Base-by-base conservation (phyloP, 139 green algal species). In the Pleodorina starrii region DNA sequence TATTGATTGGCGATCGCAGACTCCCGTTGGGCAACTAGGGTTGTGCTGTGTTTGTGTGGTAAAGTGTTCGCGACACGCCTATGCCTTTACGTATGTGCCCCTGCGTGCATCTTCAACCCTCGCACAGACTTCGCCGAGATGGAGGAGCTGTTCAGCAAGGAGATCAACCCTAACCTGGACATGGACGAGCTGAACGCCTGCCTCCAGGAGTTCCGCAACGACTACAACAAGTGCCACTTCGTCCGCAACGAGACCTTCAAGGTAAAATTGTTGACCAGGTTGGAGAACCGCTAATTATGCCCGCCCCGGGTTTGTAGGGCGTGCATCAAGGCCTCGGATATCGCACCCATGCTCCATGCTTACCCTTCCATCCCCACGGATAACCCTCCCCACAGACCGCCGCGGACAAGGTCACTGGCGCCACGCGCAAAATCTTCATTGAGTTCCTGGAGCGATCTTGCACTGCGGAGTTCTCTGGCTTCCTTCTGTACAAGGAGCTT, bases 401-500 rank as follows among this genome's bases (percentile, higher is more conserved):
- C 35, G 97, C 97, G 23, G 97, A 98, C 78, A 95, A 95, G 69
- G 96, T 98, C 73, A 88, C 95, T 73, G 97, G 97, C 50, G 85
- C 92, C 29, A 94, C 94, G 0, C 93, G 97, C 80, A 63, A 63
- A 81, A 99, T 99, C 91, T 99, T 99, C 89, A 96, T 99, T n/a
- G 97, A 99, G 95, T 99, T 99, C 93, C 93, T 99, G 91, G 97
- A 99, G 95, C 95, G 97, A 42, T 98, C 95, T 27, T 99, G 97
- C 95, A 99, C 97, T 19, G 97, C 97, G 1, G 97, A 99, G 94
- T 99, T 99, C 90, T 96, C 91, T 40, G 97, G 97, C 85, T 99
- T 99, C 94, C 91, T 99, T 63, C 94, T 99, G 44, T 99, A 99
- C 97, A 99, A 99, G 90, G 97, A 99, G 94, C 95, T 99, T 51